Conservation (phyloP, 257 asterid genomes). For the Fraxinus quadrangulata region DNA sequence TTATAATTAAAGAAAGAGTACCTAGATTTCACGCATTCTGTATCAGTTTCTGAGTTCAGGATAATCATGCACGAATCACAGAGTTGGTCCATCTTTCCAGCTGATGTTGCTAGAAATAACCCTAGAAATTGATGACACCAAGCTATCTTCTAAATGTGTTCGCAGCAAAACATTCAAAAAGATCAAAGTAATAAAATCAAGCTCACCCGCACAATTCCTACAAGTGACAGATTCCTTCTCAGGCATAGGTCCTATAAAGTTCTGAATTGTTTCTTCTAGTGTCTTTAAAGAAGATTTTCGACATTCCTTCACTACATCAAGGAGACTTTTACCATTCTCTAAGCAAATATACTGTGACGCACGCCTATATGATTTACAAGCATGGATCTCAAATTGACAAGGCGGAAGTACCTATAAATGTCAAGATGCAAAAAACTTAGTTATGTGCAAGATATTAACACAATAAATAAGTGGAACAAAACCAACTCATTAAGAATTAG, state of each 20-base stretch:
- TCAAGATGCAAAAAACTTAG: slow-evolving; percentile 17
- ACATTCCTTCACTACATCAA: slow-evolving; percentile 93
- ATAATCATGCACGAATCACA: slow-evolving; percentile 82
- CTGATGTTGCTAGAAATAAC: slow-evolving; percentile 76
- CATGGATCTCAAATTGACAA: slow-evolving; percentile 95
- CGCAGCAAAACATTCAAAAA: slow-evolving; percentile 25
- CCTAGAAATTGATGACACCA: slow-evolving; percentile 44
- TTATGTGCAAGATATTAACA: slow-evolving; percentile 18
- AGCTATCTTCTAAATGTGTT: slow-evolving; percentile 18
- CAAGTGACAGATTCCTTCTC: slow-evolving; percentile 71
- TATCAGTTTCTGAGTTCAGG: slow-evolving; percentile 58
- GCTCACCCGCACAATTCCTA: slow-evolving; percentile 74
- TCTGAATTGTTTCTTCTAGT: slow-evolving; percentile 76
- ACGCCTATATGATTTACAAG: slow-evolving; percentile 88
- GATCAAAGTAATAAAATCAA: slow-evolving; percentile 16
- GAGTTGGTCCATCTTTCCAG: slow-evolving; percentile 68
- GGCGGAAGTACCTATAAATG: slow-evolving; percentile 78
- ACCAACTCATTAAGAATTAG: slow-evolving; percentile 17
- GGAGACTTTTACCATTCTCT: slow-evolving; percentile 92
- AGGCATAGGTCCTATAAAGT: slow-evolving; percentile 80
- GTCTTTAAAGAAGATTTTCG: slow-evolving; percentile 69
- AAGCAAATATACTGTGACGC: slow-evolving; percentile 93
- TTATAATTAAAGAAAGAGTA: slow-evolving; percentile 28
- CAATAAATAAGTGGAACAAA: neutral
- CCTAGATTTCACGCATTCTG: slow-evolving; percentile 54